A percentile compares a stretch with the other conserved stretches of the same genome.
Evolutionary conservation across 208 protist species (phyloP).

Genomic region (Leishmania major): DNA sequence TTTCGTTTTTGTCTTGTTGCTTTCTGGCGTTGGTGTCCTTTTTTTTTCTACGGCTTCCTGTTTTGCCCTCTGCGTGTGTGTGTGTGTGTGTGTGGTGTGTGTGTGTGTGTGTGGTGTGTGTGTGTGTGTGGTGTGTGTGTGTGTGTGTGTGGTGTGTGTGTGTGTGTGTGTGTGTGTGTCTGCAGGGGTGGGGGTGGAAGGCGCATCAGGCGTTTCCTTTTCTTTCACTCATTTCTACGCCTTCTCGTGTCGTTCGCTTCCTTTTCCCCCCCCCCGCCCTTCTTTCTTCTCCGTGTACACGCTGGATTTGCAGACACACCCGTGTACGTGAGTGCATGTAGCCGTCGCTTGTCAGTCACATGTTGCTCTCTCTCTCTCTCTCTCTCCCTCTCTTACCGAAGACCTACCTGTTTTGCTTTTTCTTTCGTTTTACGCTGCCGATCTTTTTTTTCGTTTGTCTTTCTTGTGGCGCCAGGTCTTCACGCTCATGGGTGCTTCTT

Average conservation of each 20-base stretch:
- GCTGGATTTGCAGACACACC: not conserved
- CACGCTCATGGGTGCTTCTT: not conserved
- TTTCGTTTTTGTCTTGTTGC: not conserved
- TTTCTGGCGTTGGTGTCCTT: not conserved
- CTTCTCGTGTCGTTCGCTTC: not conserved
- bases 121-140: not conserved
- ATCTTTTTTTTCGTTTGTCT: not conserved
- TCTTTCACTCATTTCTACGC: not conserved
- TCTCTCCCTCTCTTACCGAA: not conserved
- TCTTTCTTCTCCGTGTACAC: not conserved
- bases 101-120: not conserved
- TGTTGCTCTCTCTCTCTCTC: not conserved
- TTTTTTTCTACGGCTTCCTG: not conserved
- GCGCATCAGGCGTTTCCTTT: not conserved
- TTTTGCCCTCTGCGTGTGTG: not conserved
- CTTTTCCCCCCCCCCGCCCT: not conserved
- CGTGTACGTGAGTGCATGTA: not conserved
- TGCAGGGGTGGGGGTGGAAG: not conserved
- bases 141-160: not conserved
- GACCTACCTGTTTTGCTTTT: not conserved
- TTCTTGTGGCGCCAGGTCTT: not conserved
- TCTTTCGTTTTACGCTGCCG: not conserved
- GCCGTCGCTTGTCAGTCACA: not conserved
- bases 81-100: not conserved
- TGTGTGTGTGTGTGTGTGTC: conserved; percentile 1